Evolutionary conservation across 257 asterid species (phyloP).

Genomic region (Forsythia suspensa): DNA sequence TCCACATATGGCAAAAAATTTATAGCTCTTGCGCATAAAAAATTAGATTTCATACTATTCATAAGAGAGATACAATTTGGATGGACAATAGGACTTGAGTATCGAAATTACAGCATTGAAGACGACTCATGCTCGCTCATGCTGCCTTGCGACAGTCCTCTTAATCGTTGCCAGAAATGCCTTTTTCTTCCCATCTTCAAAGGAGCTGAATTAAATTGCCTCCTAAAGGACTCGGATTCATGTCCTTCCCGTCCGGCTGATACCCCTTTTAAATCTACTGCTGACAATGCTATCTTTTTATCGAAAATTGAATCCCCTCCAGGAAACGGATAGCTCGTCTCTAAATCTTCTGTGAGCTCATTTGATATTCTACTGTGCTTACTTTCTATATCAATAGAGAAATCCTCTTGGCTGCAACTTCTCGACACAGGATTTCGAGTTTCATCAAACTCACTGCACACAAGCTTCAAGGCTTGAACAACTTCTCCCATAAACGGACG

Average conservation of each 20-base stretch:
- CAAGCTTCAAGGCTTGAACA: constrained; percentile 85
- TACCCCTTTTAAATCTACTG: constrained; percentile 43
- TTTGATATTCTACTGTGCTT: constrained; percentile 36
- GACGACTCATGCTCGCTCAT: no score
- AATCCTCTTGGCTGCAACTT: constrained; percentile 61
- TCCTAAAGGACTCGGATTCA: constrained; percentile 72
- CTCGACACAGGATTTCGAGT: constrained; percentile 48
- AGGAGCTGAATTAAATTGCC: constrained; percentile 86
- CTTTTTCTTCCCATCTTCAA: constrained; percentile 16
- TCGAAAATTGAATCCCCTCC: constrained; percentile 35
- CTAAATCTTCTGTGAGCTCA: constrained; percentile 42
- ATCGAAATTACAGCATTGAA: no score
- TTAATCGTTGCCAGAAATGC: no score
- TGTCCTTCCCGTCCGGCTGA: constrained; percentile 15
- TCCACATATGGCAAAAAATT: no score
- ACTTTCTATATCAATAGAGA: constrained; percentile 38
- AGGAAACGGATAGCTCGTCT: constrained; percentile 16
- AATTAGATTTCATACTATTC: no score
- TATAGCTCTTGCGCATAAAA: no score
- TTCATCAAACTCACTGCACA: constrained; percentile 72
- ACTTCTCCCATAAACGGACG: constrained; percentile 98
- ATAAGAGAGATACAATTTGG: no score
- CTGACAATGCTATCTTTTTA: constrained; percentile 37
- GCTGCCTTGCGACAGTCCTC: no score
- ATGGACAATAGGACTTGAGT: no score